Evolutionary conservation across 2,329 filamentous ascomycete species (phyloP), one percentile per base, ranked within the genome.

Genomic region (Monosporascus sp.): DNA sequence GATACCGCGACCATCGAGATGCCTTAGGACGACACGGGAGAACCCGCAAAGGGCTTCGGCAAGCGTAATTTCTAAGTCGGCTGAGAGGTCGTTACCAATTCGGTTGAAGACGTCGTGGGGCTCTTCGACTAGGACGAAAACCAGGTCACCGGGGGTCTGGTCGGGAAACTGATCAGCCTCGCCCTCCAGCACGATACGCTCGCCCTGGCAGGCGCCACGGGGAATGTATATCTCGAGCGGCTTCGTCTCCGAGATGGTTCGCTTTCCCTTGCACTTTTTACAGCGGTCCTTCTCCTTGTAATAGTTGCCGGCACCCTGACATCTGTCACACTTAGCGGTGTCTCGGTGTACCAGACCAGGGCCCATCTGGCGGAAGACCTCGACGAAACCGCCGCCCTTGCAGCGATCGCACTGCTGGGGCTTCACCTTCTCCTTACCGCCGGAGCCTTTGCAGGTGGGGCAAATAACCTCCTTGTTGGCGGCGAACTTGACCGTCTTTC

Each of bases 281-380:
- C 94, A 99, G 68, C 90, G 90, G 67, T 99, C 94, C 78, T 97
- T 97, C 67, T 96, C 90, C 72, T 93, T 93, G 76, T 86, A 96
- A 66, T 92, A 85, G 66, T 86, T 85, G 6, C 94, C 94, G n/a
- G 85, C 82, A 36, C 92, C 93, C 55, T 86, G 80, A 73, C 94
- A 99, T 65, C 87, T 86, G 64, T 88, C 86, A 72, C 94, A 99
- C 37, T 86, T 72, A 38, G 92, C 84, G 7, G 86, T 84, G 65
- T 90, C 87, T 65, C 90, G 88, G 31, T 90, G 89, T 57, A 95
- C 85, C 68, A 97, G 78, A 54, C 92, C 91, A 20, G 92, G 90
- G 0, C 92, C 93, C 58, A 97, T 82, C 66, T 91, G 88, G 55
- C 88, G 85, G 67, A 94, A 82, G 22, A 87, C 85, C 67, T 92